phyloP scores from a whole-genome alignment of 2,329 filamentous ascomycete species.

The Canariomyces notabilis region DNA sequence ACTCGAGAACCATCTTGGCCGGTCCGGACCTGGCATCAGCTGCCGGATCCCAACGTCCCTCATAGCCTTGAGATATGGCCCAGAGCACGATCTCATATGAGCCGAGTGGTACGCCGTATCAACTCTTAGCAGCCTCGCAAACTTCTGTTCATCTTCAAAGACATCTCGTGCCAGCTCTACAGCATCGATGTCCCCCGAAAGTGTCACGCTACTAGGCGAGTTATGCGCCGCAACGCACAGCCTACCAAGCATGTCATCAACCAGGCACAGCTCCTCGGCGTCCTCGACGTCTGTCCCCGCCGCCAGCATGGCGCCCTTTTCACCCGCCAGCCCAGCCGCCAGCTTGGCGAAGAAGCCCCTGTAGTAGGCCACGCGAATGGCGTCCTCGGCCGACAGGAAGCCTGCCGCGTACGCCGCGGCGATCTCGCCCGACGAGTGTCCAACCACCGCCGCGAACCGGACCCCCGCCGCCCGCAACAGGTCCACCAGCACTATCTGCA shows the following conservation, averaged over 20 bases:
- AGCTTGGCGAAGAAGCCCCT: conserved; percentile 34
- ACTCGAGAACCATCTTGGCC: conserved; percentile 11
- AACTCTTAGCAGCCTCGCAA: conserved; percentile 22
- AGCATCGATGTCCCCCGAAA: conserved; percentile 30
- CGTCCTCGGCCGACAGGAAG: conserved; percentile 35
- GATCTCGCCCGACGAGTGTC: conserved; percentile 49
- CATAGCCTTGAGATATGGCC: conserved; percentile 17
- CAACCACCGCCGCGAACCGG: conserved; percentile 33
- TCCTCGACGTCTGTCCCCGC: conserved; percentile 36
- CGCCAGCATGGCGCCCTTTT: conserved; percentile 44
- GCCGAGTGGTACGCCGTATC: conserved; percentile 29
- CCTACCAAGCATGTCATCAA: conserved; percentile 26
- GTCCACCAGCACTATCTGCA: conserved; percentile 40
- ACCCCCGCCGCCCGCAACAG: conserved; percentile 32
- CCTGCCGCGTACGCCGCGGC: conserved; percentile 46
- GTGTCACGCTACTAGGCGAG: conserved; percentile 33
- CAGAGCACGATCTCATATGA: conserved; percentile 25
- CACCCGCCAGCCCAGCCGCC: conserved; percentile 10
- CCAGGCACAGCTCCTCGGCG: conserved; percentile 25
- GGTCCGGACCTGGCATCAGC: no score
- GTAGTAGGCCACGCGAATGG: conserved; percentile 42
- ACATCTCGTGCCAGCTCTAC: conserved; percentile 11
- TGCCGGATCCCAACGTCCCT: neutral
- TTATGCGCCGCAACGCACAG: conserved; percentile 32
- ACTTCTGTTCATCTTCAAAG: conserved; percentile 15